phyloP scores from a whole-genome alignment of 192 early-diverging fungal species.

The Backusella mclennaniae region DNA sequence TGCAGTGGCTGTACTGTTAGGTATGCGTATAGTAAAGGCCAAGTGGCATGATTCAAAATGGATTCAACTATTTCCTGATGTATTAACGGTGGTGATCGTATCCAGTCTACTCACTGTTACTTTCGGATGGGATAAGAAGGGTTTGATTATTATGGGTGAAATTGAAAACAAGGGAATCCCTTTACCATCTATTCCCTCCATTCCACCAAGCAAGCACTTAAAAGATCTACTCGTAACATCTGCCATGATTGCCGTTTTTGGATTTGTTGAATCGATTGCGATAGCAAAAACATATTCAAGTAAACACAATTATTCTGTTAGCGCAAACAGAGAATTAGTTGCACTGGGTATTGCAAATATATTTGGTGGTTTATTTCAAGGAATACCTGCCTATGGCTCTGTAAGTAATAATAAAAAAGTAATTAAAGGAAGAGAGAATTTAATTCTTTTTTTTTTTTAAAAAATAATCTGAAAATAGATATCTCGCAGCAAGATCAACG shows the following conservation, averaged over 20 bases:
- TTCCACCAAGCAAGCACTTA: conserved; percentile 56
- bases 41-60: conserved; percentile 35
- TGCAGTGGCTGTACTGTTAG: conserved; percentile 67
- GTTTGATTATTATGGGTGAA: conserved; percentile 75
- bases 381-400: conserved; percentile 38
- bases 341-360: conserved; percentile 84
- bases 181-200: conserved; percentile 61
- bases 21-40: conserved; percentile 52
- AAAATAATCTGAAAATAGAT: conserved; percentile 40
- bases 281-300: conserved; percentile 92
- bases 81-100: conserved; percentile 82
- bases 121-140: conserved; percentile 71
- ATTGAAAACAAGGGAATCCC: conserved; percentile 65
- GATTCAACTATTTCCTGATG: conserved; percentile 85
- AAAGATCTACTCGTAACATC: conserved; percentile 77
- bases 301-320: conserved; percentile 91
- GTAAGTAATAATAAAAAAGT: conserved; percentile 7
- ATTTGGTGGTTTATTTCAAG: conserved; percentile 70
- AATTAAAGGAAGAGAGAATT: too few species aligned
- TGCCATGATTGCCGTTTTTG: conserved; percentile 93
- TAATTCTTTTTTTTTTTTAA: neutral
- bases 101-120: conserved; percentile 61
- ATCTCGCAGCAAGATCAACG: conserved; percentile 88
- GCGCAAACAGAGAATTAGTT: conserved; percentile 95
- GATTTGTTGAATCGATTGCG: conserved; percentile 96